Percentiles rank a stretch among this genome's conserved stretches.
Conservation (phyloP, 1,284 basidiomycete genomes). For the Trichosporon sp. region DNA sequence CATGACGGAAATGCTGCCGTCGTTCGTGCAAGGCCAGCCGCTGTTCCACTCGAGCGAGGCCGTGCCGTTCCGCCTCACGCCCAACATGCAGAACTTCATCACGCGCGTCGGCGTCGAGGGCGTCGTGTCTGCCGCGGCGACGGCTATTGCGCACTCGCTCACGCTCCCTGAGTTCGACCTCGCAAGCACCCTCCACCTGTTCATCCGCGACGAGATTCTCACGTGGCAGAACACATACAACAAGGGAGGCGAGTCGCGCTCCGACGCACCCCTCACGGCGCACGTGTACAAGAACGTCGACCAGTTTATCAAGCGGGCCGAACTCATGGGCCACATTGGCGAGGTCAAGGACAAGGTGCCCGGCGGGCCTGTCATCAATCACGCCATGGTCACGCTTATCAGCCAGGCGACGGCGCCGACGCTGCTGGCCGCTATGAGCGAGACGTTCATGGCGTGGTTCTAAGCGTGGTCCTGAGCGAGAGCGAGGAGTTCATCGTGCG, state of each 20-base stretch:
- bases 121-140: slow-evolving; percentile 73
- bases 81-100: slow-evolving; percentile 92
- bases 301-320: slow-evolving; percentile 57
- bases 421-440: slow-evolving; percentile 53
- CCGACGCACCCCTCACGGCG: slow-evolving; percentile 61
- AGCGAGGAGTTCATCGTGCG: not conserved
- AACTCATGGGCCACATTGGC: slow-evolving; percentile 42
- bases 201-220: slow-evolving; percentile 75
- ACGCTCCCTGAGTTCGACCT: slow-evolving; percentile 81
- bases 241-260: slow-evolving; percentile 35
- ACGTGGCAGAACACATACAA: slow-evolving; percentile 47
- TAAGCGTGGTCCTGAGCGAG: slow-evolving; percentile 40
- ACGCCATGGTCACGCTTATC: slow-evolving; percentile 80
- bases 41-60: slow-evolving; percentile 73
- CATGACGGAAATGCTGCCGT: slow-evolving; percentile 83
- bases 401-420: slow-evolving; percentile 55
- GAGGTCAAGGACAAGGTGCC: slow-evolving; percentile 66
- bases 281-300: slow-evolving; percentile 70
- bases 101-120: slow-evolving; percentile 88
- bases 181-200: slow-evolving; percentile 49
- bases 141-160: slow-evolving; percentile 84
- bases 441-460: slow-evolving; percentile 78
- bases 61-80: slow-evolving; percentile 94
- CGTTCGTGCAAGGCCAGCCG: slow-evolving; percentile 55
- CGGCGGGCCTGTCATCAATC: slow-evolving; percentile 57